Evolutionary conservation across 2,329 filamentous ascomycete genomes (phyloP).

Genomic region (Trichoderma guizhouense): DNA sequence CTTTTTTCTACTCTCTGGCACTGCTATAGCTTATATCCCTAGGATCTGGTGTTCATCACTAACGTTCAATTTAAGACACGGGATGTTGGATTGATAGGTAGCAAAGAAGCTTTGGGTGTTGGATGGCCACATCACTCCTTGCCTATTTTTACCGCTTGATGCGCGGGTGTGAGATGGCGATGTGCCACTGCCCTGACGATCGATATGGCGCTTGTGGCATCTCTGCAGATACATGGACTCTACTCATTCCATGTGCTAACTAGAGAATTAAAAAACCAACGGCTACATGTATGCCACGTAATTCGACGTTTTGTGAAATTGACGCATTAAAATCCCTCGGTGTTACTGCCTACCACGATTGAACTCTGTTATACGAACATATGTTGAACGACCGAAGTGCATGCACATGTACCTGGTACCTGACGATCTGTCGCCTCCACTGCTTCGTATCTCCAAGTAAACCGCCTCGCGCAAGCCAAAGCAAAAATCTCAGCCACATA

Average conservation of each 20-base stretch:
- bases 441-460: not conserved
- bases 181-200: not conserved
- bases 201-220: not conserved
- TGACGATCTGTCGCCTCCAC: not conserved
- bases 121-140: not conserved
- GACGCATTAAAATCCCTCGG: not conserved
- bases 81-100: not conserved
- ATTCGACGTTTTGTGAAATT: not conserved
- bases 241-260: not conserved
- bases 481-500: not conserved
- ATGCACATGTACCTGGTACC: not conserved
- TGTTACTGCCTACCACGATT: not conserved
- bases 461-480: not conserved
- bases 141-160: not conserved
- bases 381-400: not conserved
- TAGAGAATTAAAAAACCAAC: not conserved
- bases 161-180: conserved; percentile 1
- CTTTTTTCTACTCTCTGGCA: no score
- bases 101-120: not conserved
- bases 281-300: not conserved
- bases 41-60: not conserved
- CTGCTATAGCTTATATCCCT: not conserved
- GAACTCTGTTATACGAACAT: not conserved
- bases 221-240: not conserved
- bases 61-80: not conserved